Evolutionary conservation across 495 filamentous ascomycete species (phyloP).

Genomic region (Mytilinidion resinicola): DNA sequence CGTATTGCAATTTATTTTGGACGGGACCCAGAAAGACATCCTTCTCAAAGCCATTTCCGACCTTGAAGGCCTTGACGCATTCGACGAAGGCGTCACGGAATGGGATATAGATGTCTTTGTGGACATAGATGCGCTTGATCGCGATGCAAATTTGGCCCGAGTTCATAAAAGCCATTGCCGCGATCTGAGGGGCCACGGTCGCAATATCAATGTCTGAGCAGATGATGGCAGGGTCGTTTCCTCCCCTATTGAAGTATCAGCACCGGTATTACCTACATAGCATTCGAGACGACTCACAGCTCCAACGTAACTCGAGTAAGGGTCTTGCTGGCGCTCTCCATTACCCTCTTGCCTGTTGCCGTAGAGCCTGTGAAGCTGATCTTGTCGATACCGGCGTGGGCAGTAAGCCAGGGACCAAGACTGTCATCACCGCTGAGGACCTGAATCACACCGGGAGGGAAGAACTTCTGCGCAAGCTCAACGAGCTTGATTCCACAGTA

Average conservation of each 20-base stretch:
- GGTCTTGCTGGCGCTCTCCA: constrained; percentile 27
- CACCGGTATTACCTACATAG: background rate
- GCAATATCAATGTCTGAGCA: constrained; percentile 56
- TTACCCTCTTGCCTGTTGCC: constrained; percentile 34
- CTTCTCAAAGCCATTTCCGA: constrained; percentile 39
- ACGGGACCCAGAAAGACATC: constrained; percentile 49
- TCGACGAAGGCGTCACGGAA: constrained; percentile 48
- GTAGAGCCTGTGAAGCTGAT: constrained; percentile 34
- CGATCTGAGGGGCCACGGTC: constrained; percentile 44
- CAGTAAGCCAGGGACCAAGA: constrained; percentile 30
- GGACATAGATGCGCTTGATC: constrained; percentile 57
- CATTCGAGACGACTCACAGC: constrained; percentile 29
- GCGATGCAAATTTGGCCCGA: constrained; percentile 52
- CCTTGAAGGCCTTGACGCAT: constrained; percentile 43
- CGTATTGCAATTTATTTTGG: constrained; percentile 50
- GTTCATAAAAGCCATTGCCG: constrained; percentile 50
- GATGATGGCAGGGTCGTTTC: constrained; percentile 59
- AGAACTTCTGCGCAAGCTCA: constrained; percentile 47
- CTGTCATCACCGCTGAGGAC: constrained; percentile 47
- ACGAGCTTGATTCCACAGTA: constrained; percentile 53
- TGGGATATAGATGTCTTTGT: constrained; percentile 53
- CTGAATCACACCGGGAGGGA: constrained; percentile 54
- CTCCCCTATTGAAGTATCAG: constrained; percentile 38
- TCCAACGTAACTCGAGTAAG: constrained; percentile 47
- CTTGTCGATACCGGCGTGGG: constrained; percentile 28